Evolutionary conservation across 192 early-diverging fungal species (phyloP).

Genomic region (Gamsiella multidivaricata): DNA sequence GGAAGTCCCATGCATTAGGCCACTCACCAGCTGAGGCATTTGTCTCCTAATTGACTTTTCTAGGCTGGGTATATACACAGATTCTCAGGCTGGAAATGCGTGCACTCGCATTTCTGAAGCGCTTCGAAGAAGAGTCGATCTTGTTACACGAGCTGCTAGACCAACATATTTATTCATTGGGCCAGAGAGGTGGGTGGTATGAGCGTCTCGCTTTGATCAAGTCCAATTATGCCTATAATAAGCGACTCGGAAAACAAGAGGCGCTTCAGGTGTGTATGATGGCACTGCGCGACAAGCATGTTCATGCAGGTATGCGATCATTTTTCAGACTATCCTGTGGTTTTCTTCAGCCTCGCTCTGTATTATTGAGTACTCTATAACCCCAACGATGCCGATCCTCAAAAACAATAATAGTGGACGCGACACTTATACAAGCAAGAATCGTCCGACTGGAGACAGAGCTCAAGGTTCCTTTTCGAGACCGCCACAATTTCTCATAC

Average conservation of each 20-base stretch:
- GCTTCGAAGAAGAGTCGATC: constrained; percentile 63
- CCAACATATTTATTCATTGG: constrained; percentile 65
- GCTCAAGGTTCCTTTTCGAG: constrained; percentile 56
- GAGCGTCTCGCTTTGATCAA: constrained; percentile 72
- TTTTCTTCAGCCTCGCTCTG: not conserved
- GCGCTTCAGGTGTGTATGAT: constrained; percentile 67
- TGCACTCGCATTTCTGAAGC: constrained; percentile 64
- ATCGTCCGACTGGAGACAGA: constrained; percentile 59
- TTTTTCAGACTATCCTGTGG: not conserved
- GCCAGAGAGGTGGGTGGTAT: constrained; percentile 73
- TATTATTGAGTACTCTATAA: no score
- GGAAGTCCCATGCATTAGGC: no score
- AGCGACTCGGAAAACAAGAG: constrained; percentile 49
- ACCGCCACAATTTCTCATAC: constrained; percentile 65
- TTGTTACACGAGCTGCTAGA: constrained; percentile 67
- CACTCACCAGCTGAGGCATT: not conserved
- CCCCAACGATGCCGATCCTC: no score
- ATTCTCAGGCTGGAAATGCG: constrained; percentile 65
- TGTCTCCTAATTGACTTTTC: not conserved
- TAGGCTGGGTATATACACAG: constrained; percentile 70
- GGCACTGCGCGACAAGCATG: constrained; percentile 67
- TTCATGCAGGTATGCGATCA: constrained; percentile 63
- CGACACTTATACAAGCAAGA: constrained; percentile 51
- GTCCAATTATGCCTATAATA: constrained; percentile 59
- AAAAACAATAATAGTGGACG: no score